Conservation (phyloP, 2,329 filamentous ascomycete genomes). For the Juglanconis juglandina region DNA sequence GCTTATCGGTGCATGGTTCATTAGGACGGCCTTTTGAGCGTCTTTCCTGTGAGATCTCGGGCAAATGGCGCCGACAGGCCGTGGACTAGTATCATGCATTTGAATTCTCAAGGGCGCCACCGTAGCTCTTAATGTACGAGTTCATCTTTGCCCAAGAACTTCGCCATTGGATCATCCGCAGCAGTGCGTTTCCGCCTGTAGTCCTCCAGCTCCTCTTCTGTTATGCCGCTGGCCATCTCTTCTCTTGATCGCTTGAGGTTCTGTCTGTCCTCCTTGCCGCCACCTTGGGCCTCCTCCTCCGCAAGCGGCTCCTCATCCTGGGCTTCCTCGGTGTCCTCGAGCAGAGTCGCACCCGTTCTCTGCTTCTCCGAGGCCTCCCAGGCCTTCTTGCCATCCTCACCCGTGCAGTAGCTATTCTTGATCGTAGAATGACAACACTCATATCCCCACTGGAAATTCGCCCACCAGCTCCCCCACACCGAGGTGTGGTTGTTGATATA, state of each 20-base stretch:
- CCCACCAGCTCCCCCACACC: constrained; percentile 98
- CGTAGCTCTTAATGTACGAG: constrained; percentile 41
- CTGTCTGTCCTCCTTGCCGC: constrained; percentile 37
- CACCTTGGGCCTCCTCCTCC: constrained; percentile 25
- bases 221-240: constrained; percentile 74
- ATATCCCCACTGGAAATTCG: constrained; percentile 92
- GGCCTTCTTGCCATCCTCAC: constrained; percentile 78
- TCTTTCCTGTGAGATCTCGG: background rate
- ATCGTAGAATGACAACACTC: constrained; percentile 89
- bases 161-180: constrained; percentile 83
- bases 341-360: constrained; percentile 44
- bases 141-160: constrained; percentile 71
- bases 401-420: constrained; percentile 97
- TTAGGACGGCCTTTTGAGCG: background rate
- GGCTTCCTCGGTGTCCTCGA: constrained; percentile 25
- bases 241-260: constrained; percentile 65
- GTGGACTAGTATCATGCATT: constrained; percentile 16
- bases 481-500: constrained; percentile 86
- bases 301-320: constrained; percentile 30
- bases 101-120: background rate
- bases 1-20: background rate
- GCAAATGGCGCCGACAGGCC: background rate
- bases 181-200: constrained; percentile 73
- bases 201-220: constrained; percentile 81
- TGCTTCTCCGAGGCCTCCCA: constrained; percentile 72